Conservation (phyloP, 352 stramenopile species). For the Globisporangium paddicum region DNA sequence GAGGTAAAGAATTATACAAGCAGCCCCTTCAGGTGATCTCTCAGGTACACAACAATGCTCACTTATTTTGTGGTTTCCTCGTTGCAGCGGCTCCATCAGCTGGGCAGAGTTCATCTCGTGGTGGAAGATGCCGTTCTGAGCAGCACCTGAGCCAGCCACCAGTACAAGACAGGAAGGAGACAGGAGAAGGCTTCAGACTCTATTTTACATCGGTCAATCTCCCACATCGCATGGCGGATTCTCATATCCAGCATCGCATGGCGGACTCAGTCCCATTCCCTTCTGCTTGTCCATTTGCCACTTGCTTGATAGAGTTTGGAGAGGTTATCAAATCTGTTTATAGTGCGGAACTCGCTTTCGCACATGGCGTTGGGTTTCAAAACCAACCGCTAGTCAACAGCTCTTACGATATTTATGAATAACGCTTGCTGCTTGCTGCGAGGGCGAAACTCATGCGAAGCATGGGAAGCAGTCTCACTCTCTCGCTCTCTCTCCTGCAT, state of each 20-base stretch:
- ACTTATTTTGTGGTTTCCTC: neutral
- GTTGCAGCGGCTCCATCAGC: conserved; percentile 47
- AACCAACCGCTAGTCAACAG: conserved; percentile 14
- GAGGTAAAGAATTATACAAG: conserved; percentile 23
- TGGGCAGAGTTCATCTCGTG: conserved; percentile 77
- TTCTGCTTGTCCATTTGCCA: neutral
- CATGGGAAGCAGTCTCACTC: conserved; percentile 4
- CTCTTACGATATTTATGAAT: conserved; percentile 8
- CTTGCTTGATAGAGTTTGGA: too few species aligned
- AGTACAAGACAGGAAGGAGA: too few species aligned
- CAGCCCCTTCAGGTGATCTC: neutral
- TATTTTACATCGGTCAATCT: neutral
- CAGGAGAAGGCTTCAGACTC: neutral
- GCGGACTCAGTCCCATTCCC: neutral
- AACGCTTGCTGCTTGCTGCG: neutral
- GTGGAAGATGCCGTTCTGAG: conserved; percentile 73
- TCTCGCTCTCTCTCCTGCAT: neutral
- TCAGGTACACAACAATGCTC: too few species aligned
- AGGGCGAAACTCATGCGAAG: too few species aligned
- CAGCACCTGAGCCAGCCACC: too few species aligned
- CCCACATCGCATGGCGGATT: conserved; percentile 1
- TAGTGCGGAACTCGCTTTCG: neutral
- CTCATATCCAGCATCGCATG: neutral
- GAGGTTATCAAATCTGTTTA: conserved; percentile 10
- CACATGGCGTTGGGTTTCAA: conserved; percentile 13